These are phyloP conservation scores for Komagataella populi DNA, from an alignment of 805 yeast genomes.

Conservation along the genomic window DNA sequence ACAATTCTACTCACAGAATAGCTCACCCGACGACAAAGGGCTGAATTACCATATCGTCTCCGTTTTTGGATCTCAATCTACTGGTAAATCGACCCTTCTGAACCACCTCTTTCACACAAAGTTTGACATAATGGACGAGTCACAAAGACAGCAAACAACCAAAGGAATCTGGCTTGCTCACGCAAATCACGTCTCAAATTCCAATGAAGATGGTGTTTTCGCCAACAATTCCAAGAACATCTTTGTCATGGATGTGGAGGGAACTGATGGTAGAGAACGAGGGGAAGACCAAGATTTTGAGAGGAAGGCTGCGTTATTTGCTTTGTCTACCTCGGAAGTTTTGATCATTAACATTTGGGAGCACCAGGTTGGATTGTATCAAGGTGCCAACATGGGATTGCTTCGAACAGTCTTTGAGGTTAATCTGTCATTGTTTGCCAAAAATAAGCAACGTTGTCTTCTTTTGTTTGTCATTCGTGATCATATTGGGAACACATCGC, in stretches of 20 bases:
- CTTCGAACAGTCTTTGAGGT: constrained; percentile 95
- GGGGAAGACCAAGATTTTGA: constrained; percentile 99
- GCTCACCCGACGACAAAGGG: constrained; percentile 30
- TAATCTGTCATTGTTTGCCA: constrained; percentile 72
- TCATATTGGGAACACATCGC: constrained; percentile 78
- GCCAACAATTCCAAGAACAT: constrained; percentile 21
- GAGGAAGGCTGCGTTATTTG: constrained; percentile 90
- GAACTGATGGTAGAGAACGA: constrained; percentile 95
- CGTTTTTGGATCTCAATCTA: constrained; percentile 94
- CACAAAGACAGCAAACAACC: constrained; percentile 78
- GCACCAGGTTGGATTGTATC: constrained; percentile 90
- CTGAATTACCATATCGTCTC: constrained; percentile 80
- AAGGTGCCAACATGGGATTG: constrained; percentile 95
- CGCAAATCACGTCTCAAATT: constrained; percentile 26
- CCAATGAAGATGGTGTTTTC: constrained; percentile 4
- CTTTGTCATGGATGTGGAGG: constrained; percentile 93
- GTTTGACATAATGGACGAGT: constrained; percentile 90
- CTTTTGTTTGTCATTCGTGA: constrained; percentile 85
- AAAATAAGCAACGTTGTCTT: constrained; percentile 40
- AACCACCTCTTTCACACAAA: constrained; percentile 76
- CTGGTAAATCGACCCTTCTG: constrained; percentile 89
- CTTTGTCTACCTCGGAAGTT: constrained; percentile 82
- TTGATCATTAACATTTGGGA: constrained; percentile 94
- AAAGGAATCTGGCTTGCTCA: constrained; percentile 72
- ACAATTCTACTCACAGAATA: constrained; percentile 7